Evolutionary conservation across 768 basidiomycete species (phyloP).

Genomic region (Kwoniella sp.): DNA sequence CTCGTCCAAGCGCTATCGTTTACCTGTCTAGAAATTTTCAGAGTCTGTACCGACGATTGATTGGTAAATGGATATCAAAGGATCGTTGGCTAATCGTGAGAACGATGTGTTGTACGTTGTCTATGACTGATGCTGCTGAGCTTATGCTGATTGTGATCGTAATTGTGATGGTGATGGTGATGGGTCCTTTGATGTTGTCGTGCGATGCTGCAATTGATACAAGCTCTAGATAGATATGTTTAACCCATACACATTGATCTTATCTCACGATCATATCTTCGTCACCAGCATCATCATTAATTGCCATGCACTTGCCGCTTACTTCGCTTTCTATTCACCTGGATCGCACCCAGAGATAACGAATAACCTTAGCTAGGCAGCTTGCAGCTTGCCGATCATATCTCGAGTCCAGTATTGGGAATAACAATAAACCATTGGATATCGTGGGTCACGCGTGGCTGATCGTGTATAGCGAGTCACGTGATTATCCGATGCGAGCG

Average conservation of each 20-base stretch:
- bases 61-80: background rate
- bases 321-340: constrained; percentile 1
- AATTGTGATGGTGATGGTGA: background rate
- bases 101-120: too few species aligned
- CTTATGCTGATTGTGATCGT: background rate
- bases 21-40: too few species aligned
- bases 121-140: too few species aligned
- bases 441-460: background rate
- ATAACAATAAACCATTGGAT: background rate
- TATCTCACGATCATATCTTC: too few species aligned
- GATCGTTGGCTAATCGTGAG: too few species aligned
- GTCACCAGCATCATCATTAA: background rate
- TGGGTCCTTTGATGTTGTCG: background rate
- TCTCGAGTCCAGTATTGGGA: background rate
- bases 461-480: background rate
- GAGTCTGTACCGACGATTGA: background rate
- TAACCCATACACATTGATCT: too few species aligned
- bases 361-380: too few species aligned
- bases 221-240: too few species aligned
- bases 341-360: background rate
- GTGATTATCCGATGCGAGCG: background rate
- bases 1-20: too few species aligned
- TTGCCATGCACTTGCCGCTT: background rate
- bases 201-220: background rate
- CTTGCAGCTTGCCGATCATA: background rate